Evolutionary conservation across 495 filamentous ascomycete genomes (phyloP).

Genomic region (Tuber borchii): DNA sequence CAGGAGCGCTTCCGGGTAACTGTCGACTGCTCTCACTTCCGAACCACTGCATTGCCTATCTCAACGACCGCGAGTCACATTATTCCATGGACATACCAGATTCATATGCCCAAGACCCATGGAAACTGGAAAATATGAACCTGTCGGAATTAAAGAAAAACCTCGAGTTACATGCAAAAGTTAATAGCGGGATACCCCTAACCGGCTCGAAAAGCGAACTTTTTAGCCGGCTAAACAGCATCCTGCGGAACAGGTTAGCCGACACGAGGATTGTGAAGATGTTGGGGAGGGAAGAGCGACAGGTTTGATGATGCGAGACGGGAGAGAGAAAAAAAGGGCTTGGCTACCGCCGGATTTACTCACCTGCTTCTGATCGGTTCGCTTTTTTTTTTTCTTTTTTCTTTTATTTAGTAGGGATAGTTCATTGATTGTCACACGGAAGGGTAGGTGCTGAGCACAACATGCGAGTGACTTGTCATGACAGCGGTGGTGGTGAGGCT

Average conservation of each 20-base stretch:
- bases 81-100: conserved; percentile 40
- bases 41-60: conserved; percentile 28
- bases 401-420: not conserved
- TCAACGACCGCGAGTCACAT: conserved; percentile 31
- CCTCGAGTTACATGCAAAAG: conserved; percentile 40
- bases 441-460: not conserved
- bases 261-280: conserved; percentile 35
- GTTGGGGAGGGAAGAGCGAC: conserved; percentile 26
- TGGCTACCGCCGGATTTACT: not conserved
- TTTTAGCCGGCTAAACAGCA: conserved; percentile 26
- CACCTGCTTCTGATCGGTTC: not conserved
- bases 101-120: conserved; percentile 35
- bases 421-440: not conserved
- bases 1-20: conserved; percentile 23
- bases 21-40: conserved; percentile 42
- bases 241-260: conserved; percentile 39
- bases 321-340: not conserved
- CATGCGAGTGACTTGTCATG: not conserved
- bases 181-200: conserved; percentile 37
- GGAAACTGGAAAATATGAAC: conserved; percentile 30
- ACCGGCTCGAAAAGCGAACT: conserved; percentile 40
- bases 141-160: conserved; percentile 40
- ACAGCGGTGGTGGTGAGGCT: not conserved
- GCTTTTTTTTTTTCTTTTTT: not conserved
- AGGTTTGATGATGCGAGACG: not conserved